A percentile compares a stretch with the other conserved stretches of the same genome.
These are phyloP conservation scores for Picea sitchensis DNA, from an alignment of 75 land plant species.

Conservation along the genomic window DNA sequence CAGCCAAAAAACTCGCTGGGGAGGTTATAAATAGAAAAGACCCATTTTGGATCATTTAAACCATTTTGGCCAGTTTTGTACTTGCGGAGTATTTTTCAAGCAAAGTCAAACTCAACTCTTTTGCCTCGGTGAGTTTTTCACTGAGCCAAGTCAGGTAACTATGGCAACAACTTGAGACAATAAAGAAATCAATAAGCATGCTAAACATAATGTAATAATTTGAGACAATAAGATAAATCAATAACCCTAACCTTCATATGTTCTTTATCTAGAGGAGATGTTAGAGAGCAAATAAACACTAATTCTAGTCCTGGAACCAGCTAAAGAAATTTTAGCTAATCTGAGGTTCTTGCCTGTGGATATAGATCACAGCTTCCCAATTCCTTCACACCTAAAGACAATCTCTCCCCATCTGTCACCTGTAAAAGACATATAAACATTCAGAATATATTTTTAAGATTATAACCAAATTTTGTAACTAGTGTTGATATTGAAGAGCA, in stretches of 20 bases:
- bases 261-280: too few relatives aligned
- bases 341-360: conserved; percentile 60
- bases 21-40: too few relatives aligned
- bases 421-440: conserved; percentile 15
- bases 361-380: conserved; percentile 99
- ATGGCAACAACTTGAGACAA: neutral
- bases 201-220: neutral
- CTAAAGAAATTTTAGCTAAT: neutral
- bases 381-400: conserved; percentile 96
- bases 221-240: too few relatives aligned
- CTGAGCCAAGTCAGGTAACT: neutral
- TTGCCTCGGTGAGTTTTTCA: too few relatives aligned
- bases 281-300: neutral
- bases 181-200: neutral
- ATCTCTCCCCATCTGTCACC: conserved; percentile 96
- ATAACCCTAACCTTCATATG: too few relatives aligned
- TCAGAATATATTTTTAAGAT: neutral
- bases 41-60: too few relatives aligned
- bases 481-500: neutral
- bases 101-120: too few relatives aligned
- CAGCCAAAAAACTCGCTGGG: too few relatives aligned
- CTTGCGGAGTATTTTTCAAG: too few relatives aligned
- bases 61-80: too few relatives aligned
- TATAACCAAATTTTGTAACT: neutral
- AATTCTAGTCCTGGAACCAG: neutral